Evolutionary conservation across 2,329 filamentous ascomycete species (phyloP), one percentile per base, ranked within the genome.

Genomic region (Talaromyces sp.): DNA sequence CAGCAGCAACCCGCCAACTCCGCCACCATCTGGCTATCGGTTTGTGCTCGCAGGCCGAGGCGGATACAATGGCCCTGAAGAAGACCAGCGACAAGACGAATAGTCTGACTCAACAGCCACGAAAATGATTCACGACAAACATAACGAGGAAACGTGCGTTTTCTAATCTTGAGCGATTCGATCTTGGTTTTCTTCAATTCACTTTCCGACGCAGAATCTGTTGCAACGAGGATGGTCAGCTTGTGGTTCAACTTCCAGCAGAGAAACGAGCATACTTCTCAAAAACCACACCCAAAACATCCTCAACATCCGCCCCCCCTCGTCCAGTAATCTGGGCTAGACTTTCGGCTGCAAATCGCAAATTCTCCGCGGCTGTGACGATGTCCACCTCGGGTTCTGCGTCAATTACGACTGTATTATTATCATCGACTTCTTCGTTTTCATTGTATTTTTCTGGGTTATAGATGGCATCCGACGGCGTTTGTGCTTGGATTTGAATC

Each of bases 211-310:
- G 72, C 84, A 87, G 67, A 86, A 86, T 68, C 84, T 86, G 70
- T 61, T 68, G 22, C 22, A 47, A 62, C 64, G 53, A 43, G 22
- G 19, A 59, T 47, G 47, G 61, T 70, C 61, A 65, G 31, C 31
- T 54, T 63, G 47, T 59, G 60, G 54, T 58, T 61, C 51, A n/a
- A 59, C 53, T 49, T 60, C 64, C 40, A 61, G 27, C n/a, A 19
- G 5, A n/a, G 6, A 51, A 10, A 22, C 3, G 22, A 40, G 86
- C 87, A 83, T 81, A 96, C 91, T 96, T 98, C 77, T 98, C 94
- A 80, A 99, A 99, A 3, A 99, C 93, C 25, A 99, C 93, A 0
- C 95, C 95, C 53, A 99, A 80, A 7, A 99, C 92, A 74, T 98
- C 95, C 76, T 99, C 94, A 17, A 98, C 92, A 77, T 98, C 94